Percentiles rank a stretch among this genome's conserved stretches.
Conservation (phyloP, 139 green algal genomes). For the Pseudopediastrum boryanum region DNA sequence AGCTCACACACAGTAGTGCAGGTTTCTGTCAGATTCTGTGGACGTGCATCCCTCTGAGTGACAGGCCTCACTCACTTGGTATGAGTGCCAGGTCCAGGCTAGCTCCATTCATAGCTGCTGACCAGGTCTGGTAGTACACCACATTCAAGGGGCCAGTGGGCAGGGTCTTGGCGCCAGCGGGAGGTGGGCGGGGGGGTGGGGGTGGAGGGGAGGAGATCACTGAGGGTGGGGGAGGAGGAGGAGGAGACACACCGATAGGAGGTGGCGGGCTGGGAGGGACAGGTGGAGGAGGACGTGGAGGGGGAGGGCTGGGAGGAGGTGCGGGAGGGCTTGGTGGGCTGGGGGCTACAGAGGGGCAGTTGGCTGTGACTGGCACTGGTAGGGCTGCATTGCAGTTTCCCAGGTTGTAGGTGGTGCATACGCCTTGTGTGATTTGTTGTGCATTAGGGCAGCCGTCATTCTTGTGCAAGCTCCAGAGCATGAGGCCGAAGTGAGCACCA, state of each 20-base stretch:
- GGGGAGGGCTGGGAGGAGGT: not conserved
- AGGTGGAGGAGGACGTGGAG: not conserved
- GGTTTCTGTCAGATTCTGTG: too few species aligned
- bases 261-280: not conserved
- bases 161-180: not conserved
- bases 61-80: conserved; percentile 27
- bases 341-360: too few species aligned
- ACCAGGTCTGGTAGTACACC: conserved; percentile 51
- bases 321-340: not conserved
- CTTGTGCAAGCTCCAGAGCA: conserved; percentile 30
- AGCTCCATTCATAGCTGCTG: conserved; percentile 1
- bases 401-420: conserved; percentile 20
- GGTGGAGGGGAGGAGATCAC: not conserved
- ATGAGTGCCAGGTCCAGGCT: conserved; percentile 39
- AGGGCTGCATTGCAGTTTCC: conserved; percentile 4
- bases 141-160: not conserved
- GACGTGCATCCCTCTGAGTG: too few species aligned
- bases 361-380: too few species aligned
- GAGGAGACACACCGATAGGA: not conserved
- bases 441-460: conserved; percentile 12
- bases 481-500: conserved; percentile 19
- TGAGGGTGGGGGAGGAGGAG: not conserved
- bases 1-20: too few species aligned
- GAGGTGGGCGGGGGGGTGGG: not conserved
- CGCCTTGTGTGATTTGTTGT: not conserved